phyloP scores from a whole-genome alignment of 2,329 filamentous ascomycete genomes.

The Aspergillus persii region DNA sequence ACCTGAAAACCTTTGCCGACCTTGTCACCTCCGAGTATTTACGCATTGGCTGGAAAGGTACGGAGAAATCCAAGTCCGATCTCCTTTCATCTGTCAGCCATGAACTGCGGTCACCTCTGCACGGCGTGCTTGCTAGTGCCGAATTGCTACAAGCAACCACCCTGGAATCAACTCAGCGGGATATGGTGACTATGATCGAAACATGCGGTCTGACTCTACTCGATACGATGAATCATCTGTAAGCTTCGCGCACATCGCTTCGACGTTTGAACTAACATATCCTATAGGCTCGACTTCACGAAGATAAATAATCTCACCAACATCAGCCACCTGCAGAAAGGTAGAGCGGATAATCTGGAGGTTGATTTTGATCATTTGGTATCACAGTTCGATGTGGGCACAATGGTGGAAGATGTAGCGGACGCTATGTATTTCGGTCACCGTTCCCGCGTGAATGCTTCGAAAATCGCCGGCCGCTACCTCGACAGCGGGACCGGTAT shows the following conservation, averaged over 20 bases:
- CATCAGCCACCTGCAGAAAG: constrained; percentile 6
- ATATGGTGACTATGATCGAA: constrained; percentile 49
- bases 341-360: not conserved
- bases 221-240: constrained; percentile 46
- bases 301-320: constrained; percentile 34
- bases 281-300: constrained; percentile 30
- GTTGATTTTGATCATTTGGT: constrained; percentile 23
- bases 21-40: constrained; percentile 35
- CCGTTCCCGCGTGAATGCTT: constrained; percentile 10
- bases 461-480: constrained; percentile 12
- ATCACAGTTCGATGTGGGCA: constrained; percentile 32
- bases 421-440: constrained; percentile 29
- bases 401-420: constrained; percentile 30
- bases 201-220: constrained; percentile 51
- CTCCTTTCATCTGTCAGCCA: constrained; percentile 54
- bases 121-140: constrained; percentile 49
- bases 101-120: constrained; percentile 50
- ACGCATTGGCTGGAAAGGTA: constrained; percentile 31
- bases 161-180: constrained; percentile 40
- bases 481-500: constrained; percentile 10
- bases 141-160: constrained; percentile 50
- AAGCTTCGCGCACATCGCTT: constrained; percentile 1
- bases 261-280: constrained; percentile 3
- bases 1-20: constrained; percentile 36
- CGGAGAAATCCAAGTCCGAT: constrained; percentile 50